Evolutionary conservation across 2,329 filamentous ascomycete genomes (phyloP), one percentile per base, ranked within the genome.

Genomic region (Aspergillus hortae): DNA sequence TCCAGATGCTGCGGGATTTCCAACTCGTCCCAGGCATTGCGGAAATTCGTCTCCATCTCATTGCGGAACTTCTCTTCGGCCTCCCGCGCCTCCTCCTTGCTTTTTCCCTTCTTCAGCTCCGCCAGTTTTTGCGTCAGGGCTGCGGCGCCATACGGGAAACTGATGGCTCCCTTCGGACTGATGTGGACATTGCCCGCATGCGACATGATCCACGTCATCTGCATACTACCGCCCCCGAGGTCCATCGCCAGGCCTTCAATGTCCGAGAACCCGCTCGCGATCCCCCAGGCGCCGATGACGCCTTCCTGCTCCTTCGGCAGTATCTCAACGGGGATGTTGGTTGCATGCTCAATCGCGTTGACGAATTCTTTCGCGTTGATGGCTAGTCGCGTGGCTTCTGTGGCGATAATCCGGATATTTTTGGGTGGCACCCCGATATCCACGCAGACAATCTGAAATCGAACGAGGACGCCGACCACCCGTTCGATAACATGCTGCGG

Each of bases 351-450:
- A 55, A 96, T 91, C 30, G 81, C 79, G 0, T 74, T 67, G 1
- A 89, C 78, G 73, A 94, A 89, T 1, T 82, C 80, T n/a, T 76
- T 74, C 2, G 85, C 83, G 64, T 95, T 96, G 56, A 81, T 70
- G 3, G 91, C 89, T 30, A 84, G 87, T 36, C 91, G 84, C 70
- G 92, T 92, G 4, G 91, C 91, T 69, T 95, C 90, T 0, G 91
- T 96, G n/a, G 90, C 91, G 44, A 96, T 83, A 9, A 95, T 81
- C 12, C 82, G 81, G 52, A 92, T 81, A 55, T 90, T 83, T 19
- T 70, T 58, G 0, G 60, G 41, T 1, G 82, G 83, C 0, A 95
- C 89, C 15, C 79, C 77, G 62, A 88, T 87, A 49, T 85, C 80
- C 49, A 78, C 65, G 50, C 90, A 92, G 44, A 88, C 86, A 15